These are phyloP conservation scores for Asterochloris sp. DNA, from an alignment of 139 green algal species.

Conservation along the genomic window DNA sequence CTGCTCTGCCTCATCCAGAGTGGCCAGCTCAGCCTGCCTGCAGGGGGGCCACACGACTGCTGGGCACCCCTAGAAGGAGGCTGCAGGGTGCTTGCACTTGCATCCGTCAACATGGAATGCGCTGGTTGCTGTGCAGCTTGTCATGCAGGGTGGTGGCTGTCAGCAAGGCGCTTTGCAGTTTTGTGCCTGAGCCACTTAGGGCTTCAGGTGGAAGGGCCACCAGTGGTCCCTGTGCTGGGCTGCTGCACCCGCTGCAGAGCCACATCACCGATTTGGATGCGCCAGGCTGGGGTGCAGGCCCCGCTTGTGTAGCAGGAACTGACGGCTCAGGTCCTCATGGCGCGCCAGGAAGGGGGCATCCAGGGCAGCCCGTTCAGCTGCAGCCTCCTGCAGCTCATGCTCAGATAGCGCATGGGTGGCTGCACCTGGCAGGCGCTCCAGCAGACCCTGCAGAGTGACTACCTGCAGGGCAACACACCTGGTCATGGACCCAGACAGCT, in stretches of 20 bases:
- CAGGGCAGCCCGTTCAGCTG: background rate
- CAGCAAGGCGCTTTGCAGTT: background rate
- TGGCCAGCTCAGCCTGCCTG: conserved; percentile 2
- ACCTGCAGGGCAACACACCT: background rate
- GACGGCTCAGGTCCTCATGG: conserved; percentile 2
- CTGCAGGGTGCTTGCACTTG: background rate
- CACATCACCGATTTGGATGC: background rate
- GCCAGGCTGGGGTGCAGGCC: conserved; percentile 4
- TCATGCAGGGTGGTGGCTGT: background rate
- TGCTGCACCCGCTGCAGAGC: too few species aligned
- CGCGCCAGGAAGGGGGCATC: background rate
- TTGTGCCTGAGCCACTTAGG: background rate
- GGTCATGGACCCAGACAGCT: background rate
- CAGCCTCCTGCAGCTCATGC: conserved; percentile 7
- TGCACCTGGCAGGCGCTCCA: conserved; percentile 5
- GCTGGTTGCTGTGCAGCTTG: background rate
- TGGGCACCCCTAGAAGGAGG: background rate
- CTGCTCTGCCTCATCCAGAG: background rate
- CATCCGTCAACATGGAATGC: background rate
- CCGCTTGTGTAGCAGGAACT: background rate
- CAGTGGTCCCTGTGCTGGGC: too few species aligned
- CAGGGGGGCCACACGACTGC: background rate
- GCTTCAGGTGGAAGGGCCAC: background rate
- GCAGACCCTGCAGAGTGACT: background rate
- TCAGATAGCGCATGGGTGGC: background rate